These are phyloP conservation scores for Pythium aphanidermatum DNA, from an alignment of 352 stramenopile genomes.

Conservation along the genomic window DNA sequence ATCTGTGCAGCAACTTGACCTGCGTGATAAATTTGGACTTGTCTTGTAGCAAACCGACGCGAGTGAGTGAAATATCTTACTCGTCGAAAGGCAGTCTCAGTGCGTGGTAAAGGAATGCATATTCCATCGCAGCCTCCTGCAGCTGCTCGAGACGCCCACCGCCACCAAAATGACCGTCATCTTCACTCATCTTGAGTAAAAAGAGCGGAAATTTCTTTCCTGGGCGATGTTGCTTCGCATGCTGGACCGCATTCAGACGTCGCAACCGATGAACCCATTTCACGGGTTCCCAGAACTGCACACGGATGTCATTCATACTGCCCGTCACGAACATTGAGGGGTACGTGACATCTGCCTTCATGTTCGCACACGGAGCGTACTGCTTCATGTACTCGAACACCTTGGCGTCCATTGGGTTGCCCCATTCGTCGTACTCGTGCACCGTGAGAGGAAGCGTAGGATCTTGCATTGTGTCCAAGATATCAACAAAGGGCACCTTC, in stretches of 20 bases:
- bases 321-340: conserved; percentile 82
- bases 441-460: conserved; percentile 79
- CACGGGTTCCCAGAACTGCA: conserved; percentile 85
- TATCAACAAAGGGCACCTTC: conserved; percentile 89
- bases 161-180: conserved; percentile 78
- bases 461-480: conserved; percentile 85
- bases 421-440: conserved; percentile 92
- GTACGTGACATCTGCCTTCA: conserved; percentile 35
- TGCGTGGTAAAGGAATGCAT: conserved; percentile 77
- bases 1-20: no score
- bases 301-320: conserved; percentile 74
- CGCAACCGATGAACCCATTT: conserved; percentile 80
- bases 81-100: conserved; percentile 40
- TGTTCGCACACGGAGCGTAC: conserved; percentile 78
- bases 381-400: conserved; percentile 67
- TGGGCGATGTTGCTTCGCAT: conserved; percentile 10
- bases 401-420: conserved; percentile 45
- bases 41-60: no score
- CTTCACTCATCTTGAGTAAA: conserved; percentile 70
- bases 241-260: conserved; percentile 28
- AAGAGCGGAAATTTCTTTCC: conserved; percentile 28
- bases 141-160: conserved; percentile 71
- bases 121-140: conserved; percentile 73
- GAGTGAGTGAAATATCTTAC: no score
- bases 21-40: conserved; percentile 1